These are phyloP conservation scores for Scenedesmus sp. DNA, from an alignment of 163 green algal genomes.

Conservation along the genomic window DNA sequence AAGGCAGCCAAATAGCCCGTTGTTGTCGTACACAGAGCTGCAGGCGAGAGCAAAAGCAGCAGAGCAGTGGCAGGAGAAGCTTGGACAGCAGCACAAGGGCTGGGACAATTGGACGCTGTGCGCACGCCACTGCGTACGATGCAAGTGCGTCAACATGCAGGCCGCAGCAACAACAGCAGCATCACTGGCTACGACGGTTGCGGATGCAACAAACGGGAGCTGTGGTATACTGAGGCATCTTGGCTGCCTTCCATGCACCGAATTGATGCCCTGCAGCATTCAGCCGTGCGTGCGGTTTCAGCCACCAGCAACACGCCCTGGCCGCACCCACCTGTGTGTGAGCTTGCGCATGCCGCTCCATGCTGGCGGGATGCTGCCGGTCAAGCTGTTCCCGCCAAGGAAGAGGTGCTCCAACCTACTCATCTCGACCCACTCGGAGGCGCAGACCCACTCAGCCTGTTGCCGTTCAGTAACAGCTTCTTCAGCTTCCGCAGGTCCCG, in stretches of 20 bases:
- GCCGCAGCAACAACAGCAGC: not conserved
- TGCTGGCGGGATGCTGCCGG: not conserved
- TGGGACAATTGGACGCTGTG: not conserved
- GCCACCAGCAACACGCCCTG: too few relatives aligned
- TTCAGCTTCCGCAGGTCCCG: not conserved
- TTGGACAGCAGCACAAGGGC: not conserved
- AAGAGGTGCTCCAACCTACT: not conserved
- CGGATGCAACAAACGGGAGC: too few relatives aligned
- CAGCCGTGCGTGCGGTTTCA: too few relatives aligned
- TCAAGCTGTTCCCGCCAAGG: not conserved
- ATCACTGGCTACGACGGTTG: not conserved
- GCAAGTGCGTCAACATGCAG: not conserved
- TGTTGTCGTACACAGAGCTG: conserved; percentile 44
- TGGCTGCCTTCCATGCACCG: too few relatives aligned
- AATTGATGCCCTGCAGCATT: too few relatives aligned
- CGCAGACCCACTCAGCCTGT: not conserved
- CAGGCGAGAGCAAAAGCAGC: not conserved
- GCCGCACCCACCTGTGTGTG: not conserved
- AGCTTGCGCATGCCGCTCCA: not conserved
- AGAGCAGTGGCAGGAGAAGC: conserved; percentile 6
- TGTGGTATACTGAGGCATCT: too few relatives aligned
- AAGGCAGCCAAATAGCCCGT: conserved; percentile 27
- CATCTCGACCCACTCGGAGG: conserved; percentile 15
- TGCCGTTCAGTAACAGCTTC: conserved; percentile 28
- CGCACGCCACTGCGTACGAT: not conserved